phyloP scores from a whole-genome alignment of 345 rosid genomes.

The Dipteronia sinensis region DNA sequence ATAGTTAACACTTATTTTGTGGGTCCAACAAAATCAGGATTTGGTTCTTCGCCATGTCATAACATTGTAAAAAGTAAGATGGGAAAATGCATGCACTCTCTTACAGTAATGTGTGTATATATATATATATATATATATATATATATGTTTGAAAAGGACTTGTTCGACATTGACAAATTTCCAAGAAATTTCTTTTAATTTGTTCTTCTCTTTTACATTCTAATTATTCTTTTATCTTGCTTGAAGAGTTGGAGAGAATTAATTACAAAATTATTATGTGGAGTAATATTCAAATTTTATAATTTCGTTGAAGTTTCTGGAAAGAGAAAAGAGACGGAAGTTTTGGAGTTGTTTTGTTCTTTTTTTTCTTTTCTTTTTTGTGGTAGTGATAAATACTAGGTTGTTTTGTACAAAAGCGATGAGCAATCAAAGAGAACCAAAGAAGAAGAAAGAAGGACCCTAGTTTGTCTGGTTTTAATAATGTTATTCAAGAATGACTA shows the following conservation, averaged over 20 bases:
- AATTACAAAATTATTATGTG: no score
- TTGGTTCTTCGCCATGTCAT: conserved; percentile 12
- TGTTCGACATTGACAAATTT: not conserved
- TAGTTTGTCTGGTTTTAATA: conserved; percentile 2
- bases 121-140: no score
- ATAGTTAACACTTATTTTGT: not conserved
- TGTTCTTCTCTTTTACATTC: not conserved
- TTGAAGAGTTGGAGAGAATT: not conserved
- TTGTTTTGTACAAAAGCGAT: not conserved
- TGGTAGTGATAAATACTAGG: not conserved
- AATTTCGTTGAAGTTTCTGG: not conserved
- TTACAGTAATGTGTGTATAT: no score
- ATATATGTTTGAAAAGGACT: not conserved
- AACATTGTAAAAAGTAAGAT: not conserved
- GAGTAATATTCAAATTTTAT: not conserved
- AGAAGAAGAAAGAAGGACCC: not conserved
- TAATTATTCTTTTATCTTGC: not conserved
- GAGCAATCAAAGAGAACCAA: conserved; percentile 16
- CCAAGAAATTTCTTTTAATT: conserved; percentile 1
- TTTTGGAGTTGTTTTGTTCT: no score
- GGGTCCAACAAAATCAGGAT: conserved; percentile 27
- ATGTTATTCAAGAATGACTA: not conserved
- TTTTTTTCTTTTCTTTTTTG: no score
- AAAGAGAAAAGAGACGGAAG: not conserved
- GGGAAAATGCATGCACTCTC: not conserved